Base-by-base conservation (phyloP, 1,284 basidiomycete species). In the Exobasidium rhododendri region DNA sequence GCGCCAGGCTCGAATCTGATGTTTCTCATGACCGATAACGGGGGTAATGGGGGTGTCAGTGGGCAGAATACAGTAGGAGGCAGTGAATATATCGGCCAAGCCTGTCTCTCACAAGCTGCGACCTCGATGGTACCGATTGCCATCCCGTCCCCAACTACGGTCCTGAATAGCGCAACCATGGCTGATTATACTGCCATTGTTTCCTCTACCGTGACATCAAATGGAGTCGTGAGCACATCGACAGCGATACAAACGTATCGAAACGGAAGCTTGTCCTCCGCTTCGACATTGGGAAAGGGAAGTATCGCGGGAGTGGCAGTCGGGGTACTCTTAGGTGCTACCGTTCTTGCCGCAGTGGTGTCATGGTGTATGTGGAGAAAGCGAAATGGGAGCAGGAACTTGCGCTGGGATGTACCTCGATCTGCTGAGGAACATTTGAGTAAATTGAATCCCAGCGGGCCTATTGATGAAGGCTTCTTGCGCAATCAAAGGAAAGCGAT, bases 171-270 rank as follows among this genome's bases (percentile, higher is more conserved):
- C 14, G 17, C 3, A 11, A 28, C 22, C 24, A 60, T 58, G 46
- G 69, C 72, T 5, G 70, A 73, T 52, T 66, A 62, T 22, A 67
- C 65, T 26, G 62, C 64, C 14, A 62, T 63, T 7, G 45, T 72
- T 17, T 59, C 69, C 7, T 68, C 67, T 0, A 32, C 67, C 17
- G 69, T 69, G 11, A 74, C 70, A 2, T 58, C 31, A 26, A 58
- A 66, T 35, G 61, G 61, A 32, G 51, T 64, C 13, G 63, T 70
- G 0, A 62, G 59, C 47, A 68, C 69, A 4, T 62, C 67, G 22
- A 66, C 65, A 7, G 62, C 68, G 5, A 53, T 70, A 20, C 62
- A 70, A 58, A 70, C 68, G 17, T 63, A 68, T 46, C 61, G 58
- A 28, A 61, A 66, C 35, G 67, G 67, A 20, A 44, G 35, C 13